A percentile compares a stretch with the other conserved stretches of the same genome.
Conservation (phyloP, 306 rosid species). For the Heteromeles arbutifolia region DNA sequence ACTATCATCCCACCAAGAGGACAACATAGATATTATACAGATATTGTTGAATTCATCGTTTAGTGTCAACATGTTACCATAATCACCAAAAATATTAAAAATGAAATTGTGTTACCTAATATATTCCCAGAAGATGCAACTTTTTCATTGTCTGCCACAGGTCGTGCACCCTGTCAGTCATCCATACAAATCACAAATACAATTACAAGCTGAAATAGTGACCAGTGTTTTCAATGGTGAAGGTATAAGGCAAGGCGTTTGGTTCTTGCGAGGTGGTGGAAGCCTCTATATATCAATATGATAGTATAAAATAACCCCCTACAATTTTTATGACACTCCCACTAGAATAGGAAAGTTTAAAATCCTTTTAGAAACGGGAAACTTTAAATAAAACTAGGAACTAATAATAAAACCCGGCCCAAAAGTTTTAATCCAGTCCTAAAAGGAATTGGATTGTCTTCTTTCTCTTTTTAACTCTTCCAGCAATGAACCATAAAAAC, state of each 20-base stretch:
- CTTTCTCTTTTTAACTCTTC: no score
- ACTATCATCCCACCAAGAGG: not conserved
- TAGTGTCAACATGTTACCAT: not conserved
- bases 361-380: no score
- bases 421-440: no score
- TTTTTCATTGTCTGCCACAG: constrained; percentile 62
- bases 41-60: not conserved
- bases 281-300: not conserved
- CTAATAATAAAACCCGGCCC: no score
- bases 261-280: not conserved
- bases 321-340: not conserved
- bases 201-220: not conserved
- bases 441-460: no score
- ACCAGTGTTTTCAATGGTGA: not conserved
- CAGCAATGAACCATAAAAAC: no score
- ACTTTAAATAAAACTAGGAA: no score
- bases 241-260: not conserved
- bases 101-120: not conserved
- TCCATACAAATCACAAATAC: constrained; percentile 12
- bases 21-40: not conserved
- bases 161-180: constrained; percentile 58
- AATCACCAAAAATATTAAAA: constrained; percentile 4
- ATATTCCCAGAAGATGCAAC: constrained; percentile 58
- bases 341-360: not conserved
- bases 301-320: not conserved